A percentile compares a stretch with the other conserved stretches of the same genome.
phyloP scores from a whole-genome alignment of 306 rosid genomes.

The Fagus sylvatica region DNA sequence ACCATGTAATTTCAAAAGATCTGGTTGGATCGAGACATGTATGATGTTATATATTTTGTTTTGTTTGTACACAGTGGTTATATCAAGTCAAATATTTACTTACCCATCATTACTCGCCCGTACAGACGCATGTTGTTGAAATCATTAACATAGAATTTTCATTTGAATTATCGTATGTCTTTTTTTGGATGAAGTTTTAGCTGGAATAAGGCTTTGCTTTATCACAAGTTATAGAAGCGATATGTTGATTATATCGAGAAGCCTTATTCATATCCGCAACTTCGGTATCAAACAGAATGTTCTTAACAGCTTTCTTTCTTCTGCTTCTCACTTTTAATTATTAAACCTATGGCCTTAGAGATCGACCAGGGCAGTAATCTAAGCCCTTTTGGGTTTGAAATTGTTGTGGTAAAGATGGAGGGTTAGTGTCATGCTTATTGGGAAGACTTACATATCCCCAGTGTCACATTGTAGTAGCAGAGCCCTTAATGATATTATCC shows the following conservation, averaged over 20 bases:
- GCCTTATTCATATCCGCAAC: neutral
- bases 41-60: neutral
- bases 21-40: neutral
- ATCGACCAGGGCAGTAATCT: no score
- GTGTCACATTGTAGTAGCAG: neutral
- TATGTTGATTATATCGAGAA: neutral
- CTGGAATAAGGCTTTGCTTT: neutral
- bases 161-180: neutral
- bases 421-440: neutral
- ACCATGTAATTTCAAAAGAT: neutral
- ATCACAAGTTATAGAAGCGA: neutral
- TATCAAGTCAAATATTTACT: neutral
- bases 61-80: neutral
- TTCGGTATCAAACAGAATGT: neutral
- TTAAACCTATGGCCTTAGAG: no score
- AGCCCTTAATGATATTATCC: neutral
- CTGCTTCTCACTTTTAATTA: neutral
- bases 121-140: neutral
- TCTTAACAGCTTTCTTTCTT: neutral
- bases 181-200: neutral
- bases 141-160: neutral
- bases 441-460: neutral
- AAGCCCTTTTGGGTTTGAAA: neutral
- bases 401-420: neutral
- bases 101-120: neutral